Conservation (phyloP, 495 filamentous ascomycete genomes). For the Melanomma pulvis-pyrius region DNA sequence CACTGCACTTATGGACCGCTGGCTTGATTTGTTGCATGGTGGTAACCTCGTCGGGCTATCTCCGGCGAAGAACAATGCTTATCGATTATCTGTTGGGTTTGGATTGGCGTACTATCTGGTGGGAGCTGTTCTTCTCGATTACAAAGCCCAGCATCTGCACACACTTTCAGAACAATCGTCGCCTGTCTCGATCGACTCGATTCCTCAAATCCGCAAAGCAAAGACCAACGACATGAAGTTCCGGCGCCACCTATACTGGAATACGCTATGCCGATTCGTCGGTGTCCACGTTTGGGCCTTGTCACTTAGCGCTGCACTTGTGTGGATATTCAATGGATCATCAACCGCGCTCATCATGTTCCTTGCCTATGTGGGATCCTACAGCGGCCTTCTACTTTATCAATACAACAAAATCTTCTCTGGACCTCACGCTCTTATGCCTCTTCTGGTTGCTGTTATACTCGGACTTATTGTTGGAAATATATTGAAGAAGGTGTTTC, state of each 20-base stretch:
- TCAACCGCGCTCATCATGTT: slow-evolving; percentile 54
- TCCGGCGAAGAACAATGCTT: slow-evolving; percentile 45
- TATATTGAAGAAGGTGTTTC: slow-evolving; percentile 30
- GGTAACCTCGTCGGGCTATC: slow-evolving; percentile 52
- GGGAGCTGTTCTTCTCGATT: slow-evolving; percentile 61
- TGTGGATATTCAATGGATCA: slow-evolving; percentile 57
- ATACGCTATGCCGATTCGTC: slow-evolving; percentile 55
- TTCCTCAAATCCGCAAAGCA: slow-evolving; percentile 44
- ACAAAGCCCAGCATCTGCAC: slow-evolving; percentile 58
- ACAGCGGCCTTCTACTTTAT: slow-evolving; percentile 62
- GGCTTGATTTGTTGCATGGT: slow-evolving; percentile 58
- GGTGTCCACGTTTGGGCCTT: slow-evolving; percentile 62
- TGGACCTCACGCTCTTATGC: slow-evolving; percentile 57
- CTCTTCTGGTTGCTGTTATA: slow-evolving; percentile 51
- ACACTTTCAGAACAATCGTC: slow-evolving; percentile 38
- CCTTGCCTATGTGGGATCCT: slow-evolving; percentile 56
- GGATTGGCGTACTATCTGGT: slow-evolving; percentile 63
- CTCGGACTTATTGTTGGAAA: slow-evolving; percentile 55
- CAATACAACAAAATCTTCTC: slow-evolving; percentile 65
- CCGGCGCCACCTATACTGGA: slow-evolving; percentile 59
- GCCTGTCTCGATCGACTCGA: slow-evolving; percentile 51
- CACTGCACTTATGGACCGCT: slow-evolving; percentile 62
- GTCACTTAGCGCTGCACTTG: slow-evolving; percentile 52
- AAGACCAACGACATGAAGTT: slow-evolving; percentile 52
- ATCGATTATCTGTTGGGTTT: slow-evolving; percentile 59